Percentiles rank a stretch among this genome's conserved stretches.
phyloP scores from a whole-genome alignment of 768 basidiomycete species.

The Mrakia gelida region DNA sequence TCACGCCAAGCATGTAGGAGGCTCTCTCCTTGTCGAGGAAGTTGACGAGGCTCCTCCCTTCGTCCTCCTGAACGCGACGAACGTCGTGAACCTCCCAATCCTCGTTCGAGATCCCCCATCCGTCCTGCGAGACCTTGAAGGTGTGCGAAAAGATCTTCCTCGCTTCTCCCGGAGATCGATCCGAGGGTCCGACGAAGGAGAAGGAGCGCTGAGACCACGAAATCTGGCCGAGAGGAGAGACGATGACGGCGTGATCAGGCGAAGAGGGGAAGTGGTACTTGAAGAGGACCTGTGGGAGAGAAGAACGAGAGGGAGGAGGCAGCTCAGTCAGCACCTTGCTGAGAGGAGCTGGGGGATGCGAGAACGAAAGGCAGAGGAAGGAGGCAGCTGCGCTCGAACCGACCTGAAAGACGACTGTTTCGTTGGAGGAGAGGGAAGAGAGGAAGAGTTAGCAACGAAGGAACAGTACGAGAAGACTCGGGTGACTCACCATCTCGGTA shows the following conservation, averaged over 20 bases:
- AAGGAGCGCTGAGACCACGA: not conserved
- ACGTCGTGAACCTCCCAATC: not conserved
- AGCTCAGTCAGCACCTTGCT: no score
- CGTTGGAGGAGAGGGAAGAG: no score
- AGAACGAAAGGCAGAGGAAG: not conserved
- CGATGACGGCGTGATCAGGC: not conserved
- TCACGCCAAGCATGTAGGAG: not conserved
- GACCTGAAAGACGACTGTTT: no score
- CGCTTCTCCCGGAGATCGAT: not conserved
- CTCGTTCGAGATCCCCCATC: not conserved
- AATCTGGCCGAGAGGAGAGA: not conserved
- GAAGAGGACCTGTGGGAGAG: not conserved
- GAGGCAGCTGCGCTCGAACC: not conserved
- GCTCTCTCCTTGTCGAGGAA: not conserved
- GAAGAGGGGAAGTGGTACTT: not conserved
- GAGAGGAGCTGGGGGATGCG: not conserved
- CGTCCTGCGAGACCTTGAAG: not conserved
- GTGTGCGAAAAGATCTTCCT: not conserved
- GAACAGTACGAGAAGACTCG: not conserved
- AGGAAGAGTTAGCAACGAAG: no score
- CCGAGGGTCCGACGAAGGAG: not conserved
- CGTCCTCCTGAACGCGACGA: not conserved
- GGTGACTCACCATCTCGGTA: not conserved
- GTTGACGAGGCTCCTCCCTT: not conserved
- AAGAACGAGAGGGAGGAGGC: no score